These are phyloP conservation scores for Podospora pseudoanserina DNA, from an alignment of 495 filamentous ascomycete genomes.

Conservation along the genomic window DNA sequence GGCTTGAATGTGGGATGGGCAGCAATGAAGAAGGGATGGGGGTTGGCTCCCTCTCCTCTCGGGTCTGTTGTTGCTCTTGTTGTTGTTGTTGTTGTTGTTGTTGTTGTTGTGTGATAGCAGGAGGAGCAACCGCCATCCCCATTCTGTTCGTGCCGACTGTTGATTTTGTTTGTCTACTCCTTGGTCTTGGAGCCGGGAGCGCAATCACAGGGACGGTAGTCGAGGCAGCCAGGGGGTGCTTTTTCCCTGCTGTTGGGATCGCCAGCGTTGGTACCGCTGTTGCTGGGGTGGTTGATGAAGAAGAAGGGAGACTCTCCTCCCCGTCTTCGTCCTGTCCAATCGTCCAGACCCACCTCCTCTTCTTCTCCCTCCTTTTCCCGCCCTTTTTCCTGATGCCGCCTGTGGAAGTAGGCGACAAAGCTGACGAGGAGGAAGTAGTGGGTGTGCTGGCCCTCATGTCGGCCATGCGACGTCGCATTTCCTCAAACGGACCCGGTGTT, in stretches of 20 bases:
- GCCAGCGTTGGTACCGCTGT: background rate
- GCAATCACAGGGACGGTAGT: constrained; percentile 9
- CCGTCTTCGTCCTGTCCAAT: constrained; percentile 47
- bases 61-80: background rate
- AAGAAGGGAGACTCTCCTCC: constrained; percentile 24
- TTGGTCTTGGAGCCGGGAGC: constrained; percentile 1
- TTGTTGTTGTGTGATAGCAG: background rate
- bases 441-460: constrained; percentile 29
- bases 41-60: constrained; percentile 12
- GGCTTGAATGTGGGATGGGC: constrained; percentile 7
- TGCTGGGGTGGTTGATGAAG: background rate
- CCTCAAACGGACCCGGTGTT: constrained; percentile 56
- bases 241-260: background rate
- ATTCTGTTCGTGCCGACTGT: background rate
- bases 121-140: no score
- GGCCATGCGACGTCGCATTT: constrained; percentile 53
- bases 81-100: background rate
- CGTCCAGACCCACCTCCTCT: constrained; percentile 52
- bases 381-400: constrained; percentile 42
- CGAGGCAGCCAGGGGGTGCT: constrained; percentile 12
- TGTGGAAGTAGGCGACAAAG: constrained; percentile 32
- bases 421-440: constrained; percentile 25
- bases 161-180: background rate
- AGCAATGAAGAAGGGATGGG: constrained; percentile 16
- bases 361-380: constrained; percentile 46